Conservation (phyloP, 139 green algal species). For the Astrephomene gubernaculifera region DNA sequence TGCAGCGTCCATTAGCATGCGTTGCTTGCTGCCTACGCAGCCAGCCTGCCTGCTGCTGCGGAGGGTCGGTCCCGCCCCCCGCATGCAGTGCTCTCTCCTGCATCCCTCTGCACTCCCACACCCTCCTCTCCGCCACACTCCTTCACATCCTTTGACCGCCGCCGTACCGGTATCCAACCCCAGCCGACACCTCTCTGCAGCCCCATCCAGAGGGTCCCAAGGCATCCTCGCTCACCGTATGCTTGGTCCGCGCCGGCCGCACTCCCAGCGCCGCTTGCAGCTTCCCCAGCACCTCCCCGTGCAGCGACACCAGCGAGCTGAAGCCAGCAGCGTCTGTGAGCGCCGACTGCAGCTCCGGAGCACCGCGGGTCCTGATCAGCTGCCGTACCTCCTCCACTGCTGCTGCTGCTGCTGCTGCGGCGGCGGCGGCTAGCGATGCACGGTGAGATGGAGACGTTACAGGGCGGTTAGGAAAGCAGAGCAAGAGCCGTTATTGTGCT, state of each 20-base stretch:
- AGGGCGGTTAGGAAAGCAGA: no score
- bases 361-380: not conserved
- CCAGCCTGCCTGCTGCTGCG: not conserved
- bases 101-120: not conserved
- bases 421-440: no score
- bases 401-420: no score
- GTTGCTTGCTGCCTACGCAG: not conserved
- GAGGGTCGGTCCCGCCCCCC: not conserved
- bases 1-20: not conserved
- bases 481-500: no score
- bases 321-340: not conserved
- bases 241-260: conserved; percentile 2
- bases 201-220: not conserved
- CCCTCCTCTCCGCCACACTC: not conserved
- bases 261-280: not conserved
- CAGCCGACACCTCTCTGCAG: not conserved
- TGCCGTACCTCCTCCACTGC: not conserved
- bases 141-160: not conserved
- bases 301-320: not conserved
- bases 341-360: not conserved
- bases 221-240: conserved; percentile 1
- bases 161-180: not conserved
- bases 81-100: not conserved
- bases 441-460: no score
- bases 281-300: not conserved